Evolutionary conservation across 805 yeast species (phyloP).

Genomic region (Saturnispora gosingensis): DNA sequence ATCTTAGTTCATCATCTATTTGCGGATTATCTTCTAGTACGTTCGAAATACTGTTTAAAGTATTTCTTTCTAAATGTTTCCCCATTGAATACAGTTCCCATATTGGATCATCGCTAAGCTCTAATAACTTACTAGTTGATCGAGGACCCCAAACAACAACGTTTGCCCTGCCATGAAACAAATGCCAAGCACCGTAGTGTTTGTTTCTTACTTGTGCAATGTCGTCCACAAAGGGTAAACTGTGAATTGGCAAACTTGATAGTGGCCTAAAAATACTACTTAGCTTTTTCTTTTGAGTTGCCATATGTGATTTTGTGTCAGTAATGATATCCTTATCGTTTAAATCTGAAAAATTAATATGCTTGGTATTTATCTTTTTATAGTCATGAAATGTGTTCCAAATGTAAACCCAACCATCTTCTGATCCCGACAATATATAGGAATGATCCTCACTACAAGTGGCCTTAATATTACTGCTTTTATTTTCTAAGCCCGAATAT

Average conservation of each 20-base stretch:
- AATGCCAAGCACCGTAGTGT: slow-evolving; percentile 64
- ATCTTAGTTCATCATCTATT: slow-evolving; percentile 29
- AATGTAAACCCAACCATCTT: slow-evolving; percentile 77
- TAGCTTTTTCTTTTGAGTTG: background rate
- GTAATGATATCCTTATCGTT: background rate
- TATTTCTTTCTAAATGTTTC: slow-evolving; percentile 6
- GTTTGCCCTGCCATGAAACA: slow-evolving; percentile 66
- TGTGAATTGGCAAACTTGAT: slow-evolving; percentile 9
- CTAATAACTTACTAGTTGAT: slow-evolving; percentile 51
- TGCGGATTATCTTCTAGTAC: slow-evolving; percentile 4
- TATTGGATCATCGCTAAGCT: slow-evolving; percentile 70
- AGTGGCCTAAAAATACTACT: slow-evolving; percentile 14
- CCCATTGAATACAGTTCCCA: slow-evolving; percentile 5
- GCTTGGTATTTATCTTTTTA: slow-evolving; percentile 19
- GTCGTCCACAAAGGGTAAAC: slow-evolving; percentile 17
- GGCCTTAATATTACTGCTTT: slow-evolving; percentile 65
- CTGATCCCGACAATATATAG: slow-evolving; percentile 70
- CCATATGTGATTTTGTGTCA: slow-evolving; percentile 18
- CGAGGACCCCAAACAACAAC: slow-evolving; percentile 73
- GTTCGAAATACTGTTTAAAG: background rate
- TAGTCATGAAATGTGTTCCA: slow-evolving; percentile 43
- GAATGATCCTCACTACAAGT: slow-evolving; percentile 45
- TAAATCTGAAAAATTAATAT: background rate
- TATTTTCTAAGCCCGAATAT: slow-evolving; percentile 66
- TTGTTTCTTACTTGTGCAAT: slow-evolving; percentile 39